Evolutionary conservation across 352 stramenopile genomes (phyloP).

Genomic region (Globisporangium takayamanum): DNA sequence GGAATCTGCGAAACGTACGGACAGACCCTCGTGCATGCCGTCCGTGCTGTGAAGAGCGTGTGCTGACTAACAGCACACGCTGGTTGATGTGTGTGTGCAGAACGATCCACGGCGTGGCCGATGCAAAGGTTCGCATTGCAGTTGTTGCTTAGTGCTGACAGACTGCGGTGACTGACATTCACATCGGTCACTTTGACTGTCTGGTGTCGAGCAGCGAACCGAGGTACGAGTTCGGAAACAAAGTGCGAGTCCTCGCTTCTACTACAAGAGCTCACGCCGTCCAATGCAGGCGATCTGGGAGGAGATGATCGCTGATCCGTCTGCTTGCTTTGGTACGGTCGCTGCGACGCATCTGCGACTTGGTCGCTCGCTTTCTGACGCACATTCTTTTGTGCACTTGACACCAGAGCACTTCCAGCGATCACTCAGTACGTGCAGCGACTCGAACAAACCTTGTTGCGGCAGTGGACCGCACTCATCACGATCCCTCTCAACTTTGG

Average conservation of each 20-base stretch:
- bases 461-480: no score
- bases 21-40: background rate
- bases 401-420: conserved; percentile 62
- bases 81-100: conserved; percentile 14
- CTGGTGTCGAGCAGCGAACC: conserved; percentile 1
- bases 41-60: background rate
- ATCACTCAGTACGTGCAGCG: conserved; percentile 39
- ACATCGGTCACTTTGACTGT: background rate
- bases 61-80: background rate
- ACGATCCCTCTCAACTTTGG: background rate
- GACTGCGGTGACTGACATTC: background rate
- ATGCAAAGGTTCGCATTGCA: conserved; percentile 39
- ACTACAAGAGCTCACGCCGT: background rate
- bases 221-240: background rate
- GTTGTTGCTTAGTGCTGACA: background rate
- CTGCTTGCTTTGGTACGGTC: conserved; percentile 61
- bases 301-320: conserved; percentile 84
- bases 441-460: no score
- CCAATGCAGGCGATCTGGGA: conserved; percentile 70
- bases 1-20: conserved; percentile 68
- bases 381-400: background rate
- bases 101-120: conserved; percentile 55
- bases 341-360: background rate
- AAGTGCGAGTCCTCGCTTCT: background rate
- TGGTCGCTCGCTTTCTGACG: background rate